Evolutionary conservation across 2,329 filamentous ascomycete species (phyloP).

Genomic region (Beauveria sp.): DNA sequence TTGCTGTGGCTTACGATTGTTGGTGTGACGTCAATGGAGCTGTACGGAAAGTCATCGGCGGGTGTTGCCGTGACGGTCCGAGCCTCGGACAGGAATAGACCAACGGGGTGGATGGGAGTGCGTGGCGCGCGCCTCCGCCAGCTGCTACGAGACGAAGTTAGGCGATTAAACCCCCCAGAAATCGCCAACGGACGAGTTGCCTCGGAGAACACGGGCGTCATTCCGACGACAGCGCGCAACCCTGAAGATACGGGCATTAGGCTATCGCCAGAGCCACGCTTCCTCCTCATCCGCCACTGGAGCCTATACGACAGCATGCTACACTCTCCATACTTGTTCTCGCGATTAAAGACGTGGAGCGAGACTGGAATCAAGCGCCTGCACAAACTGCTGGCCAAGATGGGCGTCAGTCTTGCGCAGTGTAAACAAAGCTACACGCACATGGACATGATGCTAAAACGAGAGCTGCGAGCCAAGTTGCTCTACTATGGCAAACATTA

Average conservation of each 20-base stretch:
- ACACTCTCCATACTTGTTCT: slow-evolving; percentile 90
- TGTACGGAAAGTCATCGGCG: slow-evolving; percentile 79
- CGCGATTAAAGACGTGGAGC: slow-evolving; percentile 88
- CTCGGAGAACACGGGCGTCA: slow-evolving; percentile 68
- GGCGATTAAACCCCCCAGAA: slow-evolving; percentile 79
- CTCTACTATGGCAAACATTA: slow-evolving; percentile 90
- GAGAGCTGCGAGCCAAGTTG: slow-evolving; percentile 74
- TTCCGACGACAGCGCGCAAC: slow-evolving; percentile 79
- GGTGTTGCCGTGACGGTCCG: slow-evolving; percentile 60
- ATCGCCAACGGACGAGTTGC: slow-evolving; percentile 52
- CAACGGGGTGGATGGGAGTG: slow-evolving; percentile 71
- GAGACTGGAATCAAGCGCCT: slow-evolving; percentile 81
- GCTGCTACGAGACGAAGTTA: slow-evolving; percentile 84
- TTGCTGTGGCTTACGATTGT: slow-evolving; percentile 92
- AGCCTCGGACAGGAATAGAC: slow-evolving; percentile 46
- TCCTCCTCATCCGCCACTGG: slow-evolving; percentile 91
- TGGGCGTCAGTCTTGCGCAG: slow-evolving; percentile 90
- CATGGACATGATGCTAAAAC: slow-evolving; percentile 97
- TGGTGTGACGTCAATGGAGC: slow-evolving; percentile 86
- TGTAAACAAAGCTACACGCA: slow-evolving; percentile 95
- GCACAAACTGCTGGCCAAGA: slow-evolving; percentile 92
- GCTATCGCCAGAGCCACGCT: slow-evolving; percentile 86
- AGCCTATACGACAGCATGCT: slow-evolving; percentile 98
- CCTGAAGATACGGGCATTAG: slow-evolving; percentile 90
- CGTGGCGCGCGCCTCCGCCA: slow-evolving; percentile 79